These are phyloP conservation scores for Debaryomyces prosopidis DNA, from an alignment of 805 yeast genomes.

Conservation along the genomic window DNA sequence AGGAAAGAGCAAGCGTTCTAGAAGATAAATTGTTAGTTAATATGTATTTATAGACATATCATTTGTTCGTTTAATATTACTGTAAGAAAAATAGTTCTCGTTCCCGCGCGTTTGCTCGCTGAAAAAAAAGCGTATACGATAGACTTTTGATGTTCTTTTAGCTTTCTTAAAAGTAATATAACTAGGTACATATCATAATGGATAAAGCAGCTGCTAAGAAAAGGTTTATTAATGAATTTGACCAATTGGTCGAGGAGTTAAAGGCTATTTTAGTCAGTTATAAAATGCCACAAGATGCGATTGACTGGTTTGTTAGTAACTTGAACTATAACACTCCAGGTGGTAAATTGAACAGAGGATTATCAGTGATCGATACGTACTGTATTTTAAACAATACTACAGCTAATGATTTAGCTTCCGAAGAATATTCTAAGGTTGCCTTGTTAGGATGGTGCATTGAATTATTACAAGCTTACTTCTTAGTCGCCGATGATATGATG, in stretches of 20 bases:
- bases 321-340: conserved; percentile 90
- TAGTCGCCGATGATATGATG: conserved; percentile 99
- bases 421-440: conserved; percentile 81
- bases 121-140: too few species aligned
- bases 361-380: conserved; percentile 93
- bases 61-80: neutral
- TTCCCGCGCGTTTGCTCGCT: neutral
- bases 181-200: conserved; percentile 11
- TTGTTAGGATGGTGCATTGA: conserved; percentile 95
- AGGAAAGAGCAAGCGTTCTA: conserved; percentile 42
- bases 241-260: conserved; percentile 75
- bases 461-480: conserved; percentile 90
- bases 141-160: too few species aligned
- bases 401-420: conserved; percentile 57
- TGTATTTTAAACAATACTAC: conserved; percentile 66
- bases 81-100: neutral
- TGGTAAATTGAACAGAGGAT: conserved; percentile 94
- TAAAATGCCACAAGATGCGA: conserved; percentile 84
- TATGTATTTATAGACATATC: conserved; percentile 3
- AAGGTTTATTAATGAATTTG: conserved; percentile 69
- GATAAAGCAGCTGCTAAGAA: conserved; percentile 44
- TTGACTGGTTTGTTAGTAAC: conserved; percentile 75
- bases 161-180: neutral
- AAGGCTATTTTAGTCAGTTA: conserved; percentile 58
- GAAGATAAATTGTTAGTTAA: conserved; percentile 17